Evolutionary conservation across 306 rosid species (phyloP).

Genomic region (Sesbania bispinosa): DNA sequence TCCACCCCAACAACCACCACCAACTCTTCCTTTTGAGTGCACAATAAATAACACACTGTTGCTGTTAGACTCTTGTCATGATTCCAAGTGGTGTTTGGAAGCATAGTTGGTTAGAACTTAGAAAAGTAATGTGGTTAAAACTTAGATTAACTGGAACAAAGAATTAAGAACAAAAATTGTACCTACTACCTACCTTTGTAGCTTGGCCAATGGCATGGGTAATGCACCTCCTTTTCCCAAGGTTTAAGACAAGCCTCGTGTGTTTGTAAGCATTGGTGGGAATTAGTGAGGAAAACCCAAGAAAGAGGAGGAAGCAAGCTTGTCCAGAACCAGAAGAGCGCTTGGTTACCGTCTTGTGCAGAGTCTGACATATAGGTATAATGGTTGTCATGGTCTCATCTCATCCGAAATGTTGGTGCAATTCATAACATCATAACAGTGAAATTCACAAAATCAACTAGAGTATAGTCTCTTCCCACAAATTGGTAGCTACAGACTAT

Average conservation of each 20-base stretch:
- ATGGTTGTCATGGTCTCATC: background rate
- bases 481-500: background rate
- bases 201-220: conserved; percentile 33
- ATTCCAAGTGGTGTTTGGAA: too few relatives aligned
- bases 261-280: background rate
- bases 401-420: too few relatives aligned
- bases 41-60: conserved; percentile 5
- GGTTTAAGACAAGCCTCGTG: conserved; percentile 13
- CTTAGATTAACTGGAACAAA: too few relatives aligned
- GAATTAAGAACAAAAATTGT: background rate
- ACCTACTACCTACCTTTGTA: conserved; percentile 41
- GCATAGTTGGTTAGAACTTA: background rate
- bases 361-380: background rate
- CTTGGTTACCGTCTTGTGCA: background rate
- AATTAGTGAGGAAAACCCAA: conserved; percentile 23
- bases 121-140: too few relatives aligned
- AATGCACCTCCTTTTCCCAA: too few relatives aligned
- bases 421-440: too few relatives aligned
- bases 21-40: conserved; percentile 54
- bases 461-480: background rate
- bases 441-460: background rate
- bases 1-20: conserved; percentile 93
- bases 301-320: conserved; percentile 29
- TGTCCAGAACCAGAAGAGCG: background rate
- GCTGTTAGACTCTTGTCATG: too few relatives aligned